Evolutionary conservation across 306 rosid genomes (phyloP).

Genomic region (Bauhinia variegata): DNA sequence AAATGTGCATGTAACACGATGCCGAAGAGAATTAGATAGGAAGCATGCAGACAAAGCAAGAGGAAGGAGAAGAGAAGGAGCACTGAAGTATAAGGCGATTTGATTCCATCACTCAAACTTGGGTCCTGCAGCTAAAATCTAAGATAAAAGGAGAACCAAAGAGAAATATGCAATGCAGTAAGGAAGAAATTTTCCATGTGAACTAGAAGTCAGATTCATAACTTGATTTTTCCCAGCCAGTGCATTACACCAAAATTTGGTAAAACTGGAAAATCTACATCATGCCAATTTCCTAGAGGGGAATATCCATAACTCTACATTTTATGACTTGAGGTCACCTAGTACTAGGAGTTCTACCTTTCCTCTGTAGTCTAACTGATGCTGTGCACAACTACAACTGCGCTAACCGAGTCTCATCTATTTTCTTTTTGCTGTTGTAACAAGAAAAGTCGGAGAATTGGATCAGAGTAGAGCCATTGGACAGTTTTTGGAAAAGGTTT

Average conservation of each 20-base stretch:
- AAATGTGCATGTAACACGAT: no score
- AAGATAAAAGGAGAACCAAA: not conserved
- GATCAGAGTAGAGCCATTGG: conserved; percentile 57
- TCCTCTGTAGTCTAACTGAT: conserved; percentile 42
- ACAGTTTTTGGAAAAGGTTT: no score
- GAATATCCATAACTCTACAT: conserved; percentile 43
- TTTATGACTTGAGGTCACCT: conserved; percentile 43
- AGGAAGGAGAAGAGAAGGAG: no score
- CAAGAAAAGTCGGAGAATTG: conserved; percentile 37
- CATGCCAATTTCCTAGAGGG: conserved; percentile 34
- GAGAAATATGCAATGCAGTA: conserved; percentile 21
- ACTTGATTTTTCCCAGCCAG: conserved; percentile 31
- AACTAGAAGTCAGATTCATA: conserved; percentile 36
- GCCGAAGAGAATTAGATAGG: no score
- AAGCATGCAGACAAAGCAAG: no score
- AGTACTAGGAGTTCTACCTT: conserved; percentile 41
- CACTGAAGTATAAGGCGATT: no score
- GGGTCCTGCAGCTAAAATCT: no score
- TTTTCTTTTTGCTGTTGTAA: conserved; percentile 33
- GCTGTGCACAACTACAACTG: conserved; percentile 51
- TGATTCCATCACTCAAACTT: no score
- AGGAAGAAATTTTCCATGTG: conserved; percentile 28
- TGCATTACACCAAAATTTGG: conserved; percentile 38
- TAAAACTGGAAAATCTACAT: conserved; percentile 36
- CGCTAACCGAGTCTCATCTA: conserved; percentile 46